Base-by-base conservation (phyloP, 257 asterid genomes). In the Solanum tarapatanum region DNA sequence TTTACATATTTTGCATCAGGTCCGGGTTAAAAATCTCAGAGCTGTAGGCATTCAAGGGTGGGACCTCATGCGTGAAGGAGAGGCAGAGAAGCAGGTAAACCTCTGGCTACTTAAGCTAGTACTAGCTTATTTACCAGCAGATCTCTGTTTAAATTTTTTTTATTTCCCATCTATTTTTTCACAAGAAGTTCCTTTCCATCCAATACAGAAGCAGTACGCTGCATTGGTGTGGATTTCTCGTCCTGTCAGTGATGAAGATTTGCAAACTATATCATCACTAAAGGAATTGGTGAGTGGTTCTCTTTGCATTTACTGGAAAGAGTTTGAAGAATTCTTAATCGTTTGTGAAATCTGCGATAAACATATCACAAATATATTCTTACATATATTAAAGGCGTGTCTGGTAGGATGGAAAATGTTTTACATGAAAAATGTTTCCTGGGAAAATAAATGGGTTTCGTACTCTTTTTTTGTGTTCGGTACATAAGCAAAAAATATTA, bases 11-110 rank as follows among this genome's bases (percentile, higher is more conserved):
- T 51, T 41, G 74, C 73, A 36, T 64, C 90, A 97, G 99, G 98
- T 97, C 35, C 90, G 84, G 84, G 98, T 97, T 60, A 97, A 93
- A 90, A 91, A 93, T 94, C 98, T 97, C 77, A 93, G 89, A 90
- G 91, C 93, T 90, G 89, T 95, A 82, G 97, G 95, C 75, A 93
- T 85, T 91, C 94, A 94, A 62, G 98, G 94, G 86, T 95, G 98
- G 99, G 98, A 90, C 32, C 90, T 97, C 90, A 97, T 97, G 98
- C 98, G 98, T 84, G 99, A 97, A 95, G 99, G 99, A 87, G 98
- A 97, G 94, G 93, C 98, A 82, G 99, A 97, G 90, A 97, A 97
- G 90, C 98, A 97, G 98, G 99, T 94, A 90, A 62, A 8, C 10
- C 75, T 55, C 75, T 84, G 86, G 82, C 77, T 87, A 88, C 8